phyloP scores from a whole-genome alignment of 176 grass and related monocot species.

The Elaeis guineensis region DNA sequence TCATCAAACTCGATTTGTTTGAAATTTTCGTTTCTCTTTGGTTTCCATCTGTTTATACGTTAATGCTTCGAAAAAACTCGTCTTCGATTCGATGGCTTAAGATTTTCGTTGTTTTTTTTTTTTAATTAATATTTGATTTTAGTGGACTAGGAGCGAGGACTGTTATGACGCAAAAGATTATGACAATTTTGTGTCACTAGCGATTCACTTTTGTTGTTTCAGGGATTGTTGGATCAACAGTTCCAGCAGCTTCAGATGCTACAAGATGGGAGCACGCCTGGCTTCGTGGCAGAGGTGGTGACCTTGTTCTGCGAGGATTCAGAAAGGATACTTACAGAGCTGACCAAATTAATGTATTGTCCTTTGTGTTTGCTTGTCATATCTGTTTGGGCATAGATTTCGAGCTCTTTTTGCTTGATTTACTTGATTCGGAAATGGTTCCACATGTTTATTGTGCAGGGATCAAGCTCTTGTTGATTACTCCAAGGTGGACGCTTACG shows the following conservation, averaged over 20 bases:
- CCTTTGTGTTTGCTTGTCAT: background rate
- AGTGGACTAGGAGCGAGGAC: too few relatives aligned
- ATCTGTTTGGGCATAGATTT: background rate
- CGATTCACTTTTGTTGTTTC: background rate
- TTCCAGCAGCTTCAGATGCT: constrained; percentile 81
- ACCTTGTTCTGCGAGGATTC: constrained; percentile 68
- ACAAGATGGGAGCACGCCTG: constrained; percentile 49
- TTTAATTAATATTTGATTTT: too few relatives aligned
- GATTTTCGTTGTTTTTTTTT: too few relatives aligned
- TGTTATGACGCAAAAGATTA: background rate
- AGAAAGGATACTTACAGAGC: constrained; percentile 44
- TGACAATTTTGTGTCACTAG: background rate
- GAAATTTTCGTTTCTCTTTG: too few relatives aligned
- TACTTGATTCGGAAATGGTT: background rate
- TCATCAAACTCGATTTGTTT: too few relatives aligned
- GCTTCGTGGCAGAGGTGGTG: constrained; percentile 66
- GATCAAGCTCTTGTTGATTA: constrained; percentile 57
- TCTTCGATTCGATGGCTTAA: too few relatives aligned
- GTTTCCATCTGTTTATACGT: too few relatives aligned
- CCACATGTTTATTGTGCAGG: constrained; percentile 23
- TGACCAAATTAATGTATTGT: constrained; percentile 45
- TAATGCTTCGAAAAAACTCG: too few relatives aligned
- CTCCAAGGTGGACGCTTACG: constrained; percentile 53
- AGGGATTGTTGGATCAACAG: constrained; percentile 78
- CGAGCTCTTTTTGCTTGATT: too few relatives aligned